Percentiles rank a stretch among this genome's conserved stretches.
These are phyloP conservation scores for Rhodofomes roseus DNA, from an alignment of 1,284 basidiomycete genomes.

Conservation along the genomic window DNA sequence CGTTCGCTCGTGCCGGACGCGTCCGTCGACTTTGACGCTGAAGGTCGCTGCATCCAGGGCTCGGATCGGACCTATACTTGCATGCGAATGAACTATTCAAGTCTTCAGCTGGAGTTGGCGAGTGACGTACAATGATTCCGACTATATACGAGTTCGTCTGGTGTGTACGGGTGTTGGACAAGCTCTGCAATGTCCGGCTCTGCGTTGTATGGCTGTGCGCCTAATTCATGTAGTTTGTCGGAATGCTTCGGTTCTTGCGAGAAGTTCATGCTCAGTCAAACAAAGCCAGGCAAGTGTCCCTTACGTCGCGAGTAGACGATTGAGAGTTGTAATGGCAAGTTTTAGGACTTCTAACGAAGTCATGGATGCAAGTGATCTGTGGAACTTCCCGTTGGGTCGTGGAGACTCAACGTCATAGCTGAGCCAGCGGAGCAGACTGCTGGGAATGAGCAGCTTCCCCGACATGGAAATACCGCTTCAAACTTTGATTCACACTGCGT, in stretches of 20 bases:
- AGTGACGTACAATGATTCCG: constrained; percentile 42
- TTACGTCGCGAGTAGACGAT: not conserved
- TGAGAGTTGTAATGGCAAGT: not conserved
- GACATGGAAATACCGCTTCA: not conserved
- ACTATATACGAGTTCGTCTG: constrained; percentile 57
- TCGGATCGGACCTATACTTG: constrained; percentile 41
- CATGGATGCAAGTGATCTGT: not conserved
- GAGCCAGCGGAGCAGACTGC: not conserved
- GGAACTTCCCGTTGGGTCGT: not conserved
- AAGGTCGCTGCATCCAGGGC: constrained; percentile 45
- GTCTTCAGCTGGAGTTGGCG: not conserved
- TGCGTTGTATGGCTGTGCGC: constrained; percentile 36
- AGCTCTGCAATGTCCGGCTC: constrained; percentile 49
- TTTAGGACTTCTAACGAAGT: not conserved
- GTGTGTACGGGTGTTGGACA: constrained; percentile 51
- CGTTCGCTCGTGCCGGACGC: constrained; percentile 29
- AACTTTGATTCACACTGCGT: not conserved
- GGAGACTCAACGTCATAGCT: not conserved
- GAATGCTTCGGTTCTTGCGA: constrained; percentile 4
- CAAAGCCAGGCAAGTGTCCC: not conserved
- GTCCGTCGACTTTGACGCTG: constrained; percentile 37
- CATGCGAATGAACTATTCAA: not conserved
- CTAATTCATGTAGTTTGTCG: not conserved
- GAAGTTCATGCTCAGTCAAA: constrained; percentile 1
- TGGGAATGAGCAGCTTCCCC: not conserved